Evolutionary conservation across 2,329 filamentous ascomycete species (phyloP), one percentile per base, ranked within the genome.

Genomic region (Stemphylium beticola): DNA sequence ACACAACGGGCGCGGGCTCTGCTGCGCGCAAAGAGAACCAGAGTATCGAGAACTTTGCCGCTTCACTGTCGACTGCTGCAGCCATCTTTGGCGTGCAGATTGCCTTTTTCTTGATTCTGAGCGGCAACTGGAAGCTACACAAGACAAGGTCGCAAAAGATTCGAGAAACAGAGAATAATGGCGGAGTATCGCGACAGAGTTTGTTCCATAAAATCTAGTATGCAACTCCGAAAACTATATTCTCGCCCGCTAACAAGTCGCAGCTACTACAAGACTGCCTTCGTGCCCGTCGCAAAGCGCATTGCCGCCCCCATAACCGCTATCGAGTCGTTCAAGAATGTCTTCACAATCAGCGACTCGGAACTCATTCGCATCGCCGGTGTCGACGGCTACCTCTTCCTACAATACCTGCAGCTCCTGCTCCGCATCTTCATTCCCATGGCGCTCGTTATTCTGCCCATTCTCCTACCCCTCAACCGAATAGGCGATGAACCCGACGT

Each of bases 301-400:
- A 72, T 75, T 31, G 59, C 63, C n/a, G 60, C 66, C n/a, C 73
- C 73, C 37, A 62, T 65, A 7, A 72, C 71, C 37, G 71, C 69
- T 32, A 69, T 73, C 53, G 69, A 75, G 36, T 75, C 73, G 1
- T 72, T 75, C 59, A 73, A 70, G 54, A 74, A 71, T 58, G 81
- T 79, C 61, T 96, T 82, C 81, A 90, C 78, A 74, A 87, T 79
- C 78, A 91, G 78, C 74, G 86, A 80, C 84, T 91, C 91, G 11
- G 91, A 96, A 65, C 86, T 99, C 64, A 96, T 99, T 67, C 89
- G 93, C 48, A 96, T 97, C 76, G 97, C 93, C 65, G 95, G 95
- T 15, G 84, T 99, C 9, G 95, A 99, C 73, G 92, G 93, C 68
- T 99, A 96, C 78, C 96, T 98, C 80, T 99, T 99, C 75, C 82